Evolutionary conservation across 305 asterid species (phyloP).

Genomic region (Plantago lanceolata): DNA sequence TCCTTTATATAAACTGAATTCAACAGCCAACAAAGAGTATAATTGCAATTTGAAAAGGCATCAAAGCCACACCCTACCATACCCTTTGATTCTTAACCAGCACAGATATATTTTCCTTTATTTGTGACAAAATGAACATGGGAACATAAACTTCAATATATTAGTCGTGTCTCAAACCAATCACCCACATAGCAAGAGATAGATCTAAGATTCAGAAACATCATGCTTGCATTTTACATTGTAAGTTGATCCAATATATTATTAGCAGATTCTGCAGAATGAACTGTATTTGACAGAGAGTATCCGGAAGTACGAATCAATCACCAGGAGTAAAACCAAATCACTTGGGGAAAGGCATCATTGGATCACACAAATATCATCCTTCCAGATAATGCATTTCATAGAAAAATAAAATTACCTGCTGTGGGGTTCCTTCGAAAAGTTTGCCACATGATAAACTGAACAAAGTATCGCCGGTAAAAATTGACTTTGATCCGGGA

Average conservation of each 20-base stretch:
- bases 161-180: not conserved
- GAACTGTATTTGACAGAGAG: not conserved
- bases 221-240: not conserved
- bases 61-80: not conserved
- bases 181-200: slow-evolving; percentile 2
- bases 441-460: slow-evolving; percentile 95
- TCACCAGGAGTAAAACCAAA: not conserved
- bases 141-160: not conserved
- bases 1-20: not conserved
- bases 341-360: slow-evolving; percentile 1
- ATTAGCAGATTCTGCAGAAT: not conserved
- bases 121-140: not conserved
- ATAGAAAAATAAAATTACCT: slow-evolving; percentile 41
- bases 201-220: not conserved
- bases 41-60: not conserved
- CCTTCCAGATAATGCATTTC: not conserved
- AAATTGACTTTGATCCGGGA: slow-evolving; percentile 74
- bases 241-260: not conserved
- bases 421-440: slow-evolving; percentile 87
- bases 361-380: not conserved
- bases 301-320: not conserved
- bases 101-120: not conserved
- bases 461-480: slow-evolving; percentile 89
- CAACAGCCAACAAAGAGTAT: not conserved
- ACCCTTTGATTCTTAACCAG: not conserved